phyloP scores from a whole-genome alignment of 352 stramenopile genomes.

The Globisporangium mamillatum region DNA sequence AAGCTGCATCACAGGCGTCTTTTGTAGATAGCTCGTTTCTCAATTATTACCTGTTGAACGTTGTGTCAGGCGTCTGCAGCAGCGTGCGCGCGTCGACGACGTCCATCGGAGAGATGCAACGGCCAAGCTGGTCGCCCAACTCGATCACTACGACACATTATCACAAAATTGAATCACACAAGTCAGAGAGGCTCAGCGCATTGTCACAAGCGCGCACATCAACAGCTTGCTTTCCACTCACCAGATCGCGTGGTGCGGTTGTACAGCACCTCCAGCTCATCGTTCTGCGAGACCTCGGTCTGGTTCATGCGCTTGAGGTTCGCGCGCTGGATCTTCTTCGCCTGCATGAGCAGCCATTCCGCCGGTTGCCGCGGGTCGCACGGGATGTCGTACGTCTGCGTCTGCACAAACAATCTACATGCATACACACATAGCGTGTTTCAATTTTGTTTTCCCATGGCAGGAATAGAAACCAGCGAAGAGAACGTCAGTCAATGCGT shows the following conservation, averaged over 20 bases:
- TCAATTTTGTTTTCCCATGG: not conserved
- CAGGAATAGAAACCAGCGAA: not conserved
- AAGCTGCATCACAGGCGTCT: not conserved
- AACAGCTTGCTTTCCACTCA: conserved; percentile 1
- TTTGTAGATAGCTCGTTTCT: not conserved
- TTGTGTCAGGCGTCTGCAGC: conserved; percentile 62
- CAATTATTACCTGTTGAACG: conserved; percentile 39
- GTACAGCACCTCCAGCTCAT: conserved; percentile 80
- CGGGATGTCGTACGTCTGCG: conserved; percentile 82
- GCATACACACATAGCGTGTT: not conserved
- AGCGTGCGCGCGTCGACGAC: conserved; percentile 73
- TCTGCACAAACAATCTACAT: conserved; percentile 65
- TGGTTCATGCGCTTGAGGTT: conserved; percentile 34
- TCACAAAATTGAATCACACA: not conserved
- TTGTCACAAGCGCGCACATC: not conserved
- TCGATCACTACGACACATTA: conserved; percentile 43
- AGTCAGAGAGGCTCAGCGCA: not conserved
- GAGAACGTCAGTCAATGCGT: not conserved
- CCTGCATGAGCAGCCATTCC: conserved; percentile 73
- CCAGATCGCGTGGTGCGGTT: conserved; percentile 62
- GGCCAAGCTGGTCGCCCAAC: conserved; percentile 63
- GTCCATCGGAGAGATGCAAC: conserved; percentile 65
- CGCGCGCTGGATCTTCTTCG: conserved; percentile 72
- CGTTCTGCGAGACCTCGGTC: conserved; percentile 23
- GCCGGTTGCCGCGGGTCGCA: conserved; percentile 70